Conservation (phyloP, 306 rosid species). For the Echinosophora koreensis region DNA sequence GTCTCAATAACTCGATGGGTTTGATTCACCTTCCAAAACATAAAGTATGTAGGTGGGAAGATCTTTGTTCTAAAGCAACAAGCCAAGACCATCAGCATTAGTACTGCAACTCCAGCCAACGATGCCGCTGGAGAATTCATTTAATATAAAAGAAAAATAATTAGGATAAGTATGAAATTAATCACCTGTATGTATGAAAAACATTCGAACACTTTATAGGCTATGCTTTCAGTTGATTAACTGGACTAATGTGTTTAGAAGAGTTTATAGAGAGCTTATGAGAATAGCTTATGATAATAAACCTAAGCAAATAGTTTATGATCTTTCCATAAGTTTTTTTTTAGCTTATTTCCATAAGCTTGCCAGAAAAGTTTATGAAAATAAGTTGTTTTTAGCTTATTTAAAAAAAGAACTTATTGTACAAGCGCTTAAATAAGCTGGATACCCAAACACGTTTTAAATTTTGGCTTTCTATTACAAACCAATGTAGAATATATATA, state of each 20-base stretch:
- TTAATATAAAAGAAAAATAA: neutral
- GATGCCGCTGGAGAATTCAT: conserved; percentile 1
- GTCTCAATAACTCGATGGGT: conserved; percentile 6
- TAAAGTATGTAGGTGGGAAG: neutral
- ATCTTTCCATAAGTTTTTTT: too few relatives aligned
- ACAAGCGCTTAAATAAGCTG: too few relatives aligned
- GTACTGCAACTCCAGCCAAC: conserved; percentile 27
- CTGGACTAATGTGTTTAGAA: too few relatives aligned
- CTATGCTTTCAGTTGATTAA: neutral
- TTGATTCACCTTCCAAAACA: neutral
- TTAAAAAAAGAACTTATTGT: too few relatives aligned
- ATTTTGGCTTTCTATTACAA: neutral
- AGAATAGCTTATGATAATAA: too few relatives aligned
- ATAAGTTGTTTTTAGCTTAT: too few relatives aligned
- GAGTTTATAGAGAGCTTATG: too few relatives aligned
- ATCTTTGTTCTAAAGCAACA: conserved; percentile 17
- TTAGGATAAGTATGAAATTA: neutral
- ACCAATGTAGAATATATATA: neutral
- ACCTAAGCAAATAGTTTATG: too few relatives aligned
- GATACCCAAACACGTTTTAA: too few relatives aligned
- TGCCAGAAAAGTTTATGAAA: too few relatives aligned
- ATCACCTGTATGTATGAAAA: neutral
- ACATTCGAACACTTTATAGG: neutral
- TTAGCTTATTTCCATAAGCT: too few relatives aligned
- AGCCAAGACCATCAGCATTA: conserved; percentile 22